Evolutionary conservation across 1,284 basidiomycete species (phyloP), one percentile per base, ranked within the genome.

Genomic region (Coniophora puteana): DNA sequence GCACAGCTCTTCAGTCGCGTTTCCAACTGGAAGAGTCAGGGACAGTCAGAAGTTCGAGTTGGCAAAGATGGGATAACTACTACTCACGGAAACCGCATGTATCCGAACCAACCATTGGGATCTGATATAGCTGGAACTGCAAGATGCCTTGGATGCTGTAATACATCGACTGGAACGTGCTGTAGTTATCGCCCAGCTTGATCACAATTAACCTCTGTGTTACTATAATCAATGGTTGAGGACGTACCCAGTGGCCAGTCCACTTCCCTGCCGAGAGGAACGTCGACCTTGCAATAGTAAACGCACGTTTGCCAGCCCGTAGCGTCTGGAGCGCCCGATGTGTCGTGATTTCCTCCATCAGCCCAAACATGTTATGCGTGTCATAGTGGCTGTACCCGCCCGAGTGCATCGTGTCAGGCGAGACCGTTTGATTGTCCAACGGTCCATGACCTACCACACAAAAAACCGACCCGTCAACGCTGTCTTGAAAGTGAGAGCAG

Each of bases 1-100:
- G 59, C 86, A 88, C 7, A 92, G 71, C 56, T 89, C 84, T 58
- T 92, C 89, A 51, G 87, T 77, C 1, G 82, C 80, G 59, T 91
- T 89, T 0, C 69, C 75, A 46, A 72, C 78, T 78, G 47, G 48
- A 36, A 22, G 22, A 7, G 23, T 33, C 40, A 43, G 31, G 47
- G 46, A 18, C 41, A 27, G 35, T 24, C 1, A 11, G n/a, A n/a
- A n/a, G n/a, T n/a, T 23, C 7, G 40, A 37, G 37, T 34, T 33
- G 22, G 28, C 14, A 6, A n/a, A n/a, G 5, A 18, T 26, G 21
- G 39, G 40, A 29, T 17, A 22, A 21, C 13, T 30, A 28, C 25
- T 25, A 62, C 72, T 46, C 48, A 77, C 74, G 67, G 63, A 82
- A 82, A 12, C 78, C 80, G 55, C 80, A 86, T 1, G 77, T 76